Evolutionary conservation across 441 rosid species (phyloP).

Genomic region (Sinapis alba): DNA sequence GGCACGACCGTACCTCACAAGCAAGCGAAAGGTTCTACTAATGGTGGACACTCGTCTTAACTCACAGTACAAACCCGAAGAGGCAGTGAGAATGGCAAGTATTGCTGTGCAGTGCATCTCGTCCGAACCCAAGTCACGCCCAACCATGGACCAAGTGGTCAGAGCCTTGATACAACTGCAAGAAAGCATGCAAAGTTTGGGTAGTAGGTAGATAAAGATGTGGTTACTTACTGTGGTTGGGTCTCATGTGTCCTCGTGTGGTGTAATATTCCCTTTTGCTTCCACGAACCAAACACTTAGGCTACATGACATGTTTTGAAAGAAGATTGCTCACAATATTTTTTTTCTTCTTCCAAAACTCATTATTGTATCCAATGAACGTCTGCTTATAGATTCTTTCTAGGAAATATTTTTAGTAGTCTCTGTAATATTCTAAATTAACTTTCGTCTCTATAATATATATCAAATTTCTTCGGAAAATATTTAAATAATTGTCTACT

Average conservation of each 20-base stretch:
- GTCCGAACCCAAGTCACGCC: not conserved
- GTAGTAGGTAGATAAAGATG: not conserved
- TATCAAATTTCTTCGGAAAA: not conserved
- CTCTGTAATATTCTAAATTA: not conserved
- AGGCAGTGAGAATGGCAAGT: not conserved
- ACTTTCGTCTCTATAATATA: not conserved
- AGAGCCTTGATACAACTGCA: not conserved
- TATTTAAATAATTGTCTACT: not conserved
- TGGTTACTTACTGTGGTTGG: not conserved
- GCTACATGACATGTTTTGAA: not conserved
- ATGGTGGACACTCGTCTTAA: conserved; percentile 1
- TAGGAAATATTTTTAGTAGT: not conserved
- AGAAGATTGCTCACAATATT: not conserved
- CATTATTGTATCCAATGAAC: not conserved
- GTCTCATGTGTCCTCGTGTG: not conserved
- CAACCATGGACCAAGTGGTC: not conserved
- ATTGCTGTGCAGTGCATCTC: conserved; percentile 5
- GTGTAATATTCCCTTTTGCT: not conserved
- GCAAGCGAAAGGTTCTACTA: not conserved
- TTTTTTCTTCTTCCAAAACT: not conserved
- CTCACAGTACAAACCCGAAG: not conserved
- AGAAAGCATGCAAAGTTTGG: not conserved
- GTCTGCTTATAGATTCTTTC: not conserved
- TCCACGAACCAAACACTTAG: not conserved
- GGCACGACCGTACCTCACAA: not conserved